These are phyloP conservation scores for Cutaneotrichosporon sp. DNA, from an alignment of 1,284 basidiomycete genomes.

Conservation along the genomic window DNA sequence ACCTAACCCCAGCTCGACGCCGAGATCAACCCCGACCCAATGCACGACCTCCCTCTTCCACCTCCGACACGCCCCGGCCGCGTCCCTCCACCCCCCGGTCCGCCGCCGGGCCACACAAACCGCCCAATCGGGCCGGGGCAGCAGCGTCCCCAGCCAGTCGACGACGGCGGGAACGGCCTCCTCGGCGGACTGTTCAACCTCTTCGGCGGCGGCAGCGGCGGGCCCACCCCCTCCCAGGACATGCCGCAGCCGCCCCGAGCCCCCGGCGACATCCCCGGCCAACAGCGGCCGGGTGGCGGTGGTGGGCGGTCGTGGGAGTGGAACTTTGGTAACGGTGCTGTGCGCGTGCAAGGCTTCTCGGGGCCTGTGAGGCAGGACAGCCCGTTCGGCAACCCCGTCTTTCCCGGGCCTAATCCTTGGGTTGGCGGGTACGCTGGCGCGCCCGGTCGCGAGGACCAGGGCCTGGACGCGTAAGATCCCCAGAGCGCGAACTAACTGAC, in stretches of 20 bases:
- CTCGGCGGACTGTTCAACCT: slow-evolving; percentile 7
- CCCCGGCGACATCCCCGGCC: too few species aligned
- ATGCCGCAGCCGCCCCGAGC: slow-evolving; percentile 1
- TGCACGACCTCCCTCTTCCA: slow-evolving; percentile 43
- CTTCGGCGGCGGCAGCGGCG: slow-evolving; percentile 10
- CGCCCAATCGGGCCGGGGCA: slow-evolving; percentile 6
- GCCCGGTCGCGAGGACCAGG: slow-evolving; percentile 13
- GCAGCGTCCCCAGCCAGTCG: background rate
- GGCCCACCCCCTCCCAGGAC: background rate
- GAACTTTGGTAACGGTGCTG: slow-evolving; percentile 15
- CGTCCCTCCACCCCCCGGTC: background rate
- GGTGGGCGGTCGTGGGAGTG: slow-evolving; percentile 14
- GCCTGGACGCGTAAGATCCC: slow-evolving; percentile 16
- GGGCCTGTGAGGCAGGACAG: background rate
- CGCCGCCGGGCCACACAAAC: slow-evolving; percentile 2
- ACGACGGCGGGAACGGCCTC: slow-evolving; percentile 9
- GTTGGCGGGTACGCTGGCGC: slow-evolving; percentile 16
- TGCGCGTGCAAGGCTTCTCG: slow-evolving; percentile 11
- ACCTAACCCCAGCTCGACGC: slow-evolving; percentile 40
- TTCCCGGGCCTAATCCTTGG: slow-evolving; percentile 12
- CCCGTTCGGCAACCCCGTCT: slow-evolving; percentile 8
- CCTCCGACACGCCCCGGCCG: slow-evolving; percentile 35
- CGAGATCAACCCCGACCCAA: slow-evolving; percentile 48
- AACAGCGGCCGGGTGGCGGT: background rate
- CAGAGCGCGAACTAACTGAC: background rate